Evolutionary conservation across 495 filamentous ascomycete species (phyloP), one percentile per base, ranked within the genome.

Genomic region (Cudoniella acicularis): DNA sequence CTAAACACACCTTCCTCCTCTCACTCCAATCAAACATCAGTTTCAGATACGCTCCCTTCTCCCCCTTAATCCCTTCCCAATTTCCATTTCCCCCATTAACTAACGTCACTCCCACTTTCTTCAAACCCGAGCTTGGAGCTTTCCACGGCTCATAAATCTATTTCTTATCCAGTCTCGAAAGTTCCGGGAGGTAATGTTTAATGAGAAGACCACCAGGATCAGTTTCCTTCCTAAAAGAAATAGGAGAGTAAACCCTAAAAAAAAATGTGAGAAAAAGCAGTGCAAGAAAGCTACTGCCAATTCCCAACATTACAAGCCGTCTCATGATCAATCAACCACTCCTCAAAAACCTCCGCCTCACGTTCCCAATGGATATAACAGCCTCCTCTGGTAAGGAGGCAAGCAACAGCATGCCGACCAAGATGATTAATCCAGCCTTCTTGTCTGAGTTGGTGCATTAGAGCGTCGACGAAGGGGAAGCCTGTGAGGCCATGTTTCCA

Each of bases 361-460:
- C 87, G 77, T 65, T 89, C 86, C 86, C 87, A 90, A 61, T 79
- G 78, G 25, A 90, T 76, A 61, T 88, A 90, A 68, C 85, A 88
- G 10, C 87, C 87, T 20, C 87, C 86, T 3, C 87, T 75, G 1
- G 87, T 90, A 27, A 89, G 72, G 66, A 90, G 89, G 60, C 84
- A 89, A 3, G 86, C 87, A 1, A 90, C 84, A 52, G 84, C 80
- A 61, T 90, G 87, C 16, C 87, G 79, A 1, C 84, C 87, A 0
- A 89, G 76, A 62, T 89, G 87, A 64, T 89, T 87, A 40, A 90
- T 88, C 87, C 86, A 90, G 17, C 87, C 87, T 64, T 89, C 86
- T 1, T 67, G 63, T 10, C 73, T 70, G n/a, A 90, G 73, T 67
- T 90, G 86, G 2, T 86, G 83, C 87, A 90, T 89, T 27, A 89